These are phyloP conservation scores for Penicillium cosmopolitanum DNA, from an alignment of 495 filamentous ascomycete genomes.

Conservation along the genomic window DNA sequence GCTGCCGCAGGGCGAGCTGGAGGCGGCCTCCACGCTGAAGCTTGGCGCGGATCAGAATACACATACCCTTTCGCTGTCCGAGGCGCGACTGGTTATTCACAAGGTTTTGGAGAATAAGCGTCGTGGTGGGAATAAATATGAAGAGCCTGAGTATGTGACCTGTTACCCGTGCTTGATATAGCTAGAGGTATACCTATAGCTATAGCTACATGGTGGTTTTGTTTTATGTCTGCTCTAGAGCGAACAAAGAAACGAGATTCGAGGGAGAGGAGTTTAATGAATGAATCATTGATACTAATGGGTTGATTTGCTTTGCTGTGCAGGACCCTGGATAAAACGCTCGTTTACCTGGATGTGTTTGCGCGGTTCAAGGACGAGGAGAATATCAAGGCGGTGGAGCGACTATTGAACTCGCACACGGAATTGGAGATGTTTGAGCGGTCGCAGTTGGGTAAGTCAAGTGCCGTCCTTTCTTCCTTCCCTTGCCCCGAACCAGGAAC, in stretches of 20 bases:
- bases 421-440: conserved; percentile 90
- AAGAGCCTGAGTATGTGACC: conserved; percentile 52
- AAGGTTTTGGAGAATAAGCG: conserved; percentile 72
- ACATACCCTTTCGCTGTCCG: conserved; percentile 83
- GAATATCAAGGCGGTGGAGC: conserved; percentile 89
- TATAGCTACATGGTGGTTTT: conserved; percentile 5
- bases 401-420: conserved; percentile 72
- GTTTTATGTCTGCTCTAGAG: background rate
- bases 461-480: conserved; percentile 9
- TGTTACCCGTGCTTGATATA: background rate
- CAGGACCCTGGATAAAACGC: conserved; percentile 75
- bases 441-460: conserved; percentile 79
- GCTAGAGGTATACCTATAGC: background rate
- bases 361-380: conserved; percentile 93
- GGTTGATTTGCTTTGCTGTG: conserved; percentile 6
- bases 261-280: background rate
- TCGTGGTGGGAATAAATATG: conserved; percentile 49
- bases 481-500: background rate
- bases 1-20: conserved; percentile 79
- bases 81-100: conserved; percentile 89
- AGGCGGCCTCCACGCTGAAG: conserved; percentile 76
- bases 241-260: background rate
- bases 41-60: conserved; percentile 92
- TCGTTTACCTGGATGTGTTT: conserved; percentile 90
- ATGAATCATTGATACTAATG: conserved; percentile 1